Evolutionary conservation across 169 alveolate species (phyloP), one percentile per base, ranked within the genome.

Genomic region (Perkinsus olseni): DNA sequence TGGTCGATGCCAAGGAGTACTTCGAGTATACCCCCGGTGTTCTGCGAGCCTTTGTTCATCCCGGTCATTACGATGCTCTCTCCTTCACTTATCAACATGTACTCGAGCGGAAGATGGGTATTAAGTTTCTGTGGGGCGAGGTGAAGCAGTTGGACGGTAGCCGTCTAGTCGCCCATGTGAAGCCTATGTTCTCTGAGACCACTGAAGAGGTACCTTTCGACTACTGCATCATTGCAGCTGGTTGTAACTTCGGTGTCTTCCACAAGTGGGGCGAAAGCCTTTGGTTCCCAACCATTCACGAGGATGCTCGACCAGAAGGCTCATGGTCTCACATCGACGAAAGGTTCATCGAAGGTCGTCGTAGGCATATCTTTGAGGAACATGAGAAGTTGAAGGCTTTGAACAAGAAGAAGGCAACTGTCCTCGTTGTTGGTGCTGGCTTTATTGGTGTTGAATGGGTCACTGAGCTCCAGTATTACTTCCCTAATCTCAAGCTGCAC

Each of bases 391-490:
- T 94, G 28, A 50, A 74, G 38, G 93, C 74, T 6, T 91, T 94
- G 74, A 91, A 82, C 39, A 39, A 50, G 48, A 92, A 92, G 93
- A 91, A 92, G 48, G 93, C 95, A 39, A 90, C 92, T 0, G 50
- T 94, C 0, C 37, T 94, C 91, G 95, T 94, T 0, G 92, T 51
- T 34, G 95, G 95, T 10, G 95, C 95, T 13, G 95, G 95, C n/a
- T 94, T 94, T 38, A 94, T 94, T 45, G 95, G 95, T 0, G 95
- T 94, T 28, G 95, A 94, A 74, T 94, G 95, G 95, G 95, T 82
- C 74, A 94, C 95, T 0, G 95, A 94, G 91, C 92, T 94, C 48
- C 93, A 93, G 93, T 74, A 94, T 38, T 94, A 50, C 94, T 94
- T 94, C 50, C 95, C 95, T 17, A 62, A 82, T 8, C 82, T 94